Conservation (phyloP, 352 stramenopile genomes). For the Globisporangium viniferum region DNA sequence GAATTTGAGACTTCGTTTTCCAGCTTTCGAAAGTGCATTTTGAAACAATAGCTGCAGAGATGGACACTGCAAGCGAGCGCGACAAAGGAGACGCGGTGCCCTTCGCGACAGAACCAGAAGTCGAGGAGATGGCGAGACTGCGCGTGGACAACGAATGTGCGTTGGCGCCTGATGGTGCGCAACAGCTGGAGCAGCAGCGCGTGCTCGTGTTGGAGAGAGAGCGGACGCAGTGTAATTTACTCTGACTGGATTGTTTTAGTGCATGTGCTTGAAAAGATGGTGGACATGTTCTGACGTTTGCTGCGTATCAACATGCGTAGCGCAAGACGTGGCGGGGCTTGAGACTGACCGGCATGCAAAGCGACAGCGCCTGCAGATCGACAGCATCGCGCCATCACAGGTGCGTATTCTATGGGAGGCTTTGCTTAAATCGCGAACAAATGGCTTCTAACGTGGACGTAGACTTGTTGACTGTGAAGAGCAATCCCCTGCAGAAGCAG, state of each 20-base stretch:
- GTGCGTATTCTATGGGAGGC: conserved; percentile 17
- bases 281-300: background rate
- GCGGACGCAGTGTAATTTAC: conserved; percentile 28
- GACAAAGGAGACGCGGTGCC: conserved; percentile 2
- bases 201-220: conserved; percentile 30
- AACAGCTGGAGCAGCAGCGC: conserved; percentile 25
- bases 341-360: conserved; percentile 34
- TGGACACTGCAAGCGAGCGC: background rate
- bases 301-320: conserved; percentile 11
- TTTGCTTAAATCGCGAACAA: background rate
- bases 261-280: background rate
- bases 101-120: conserved; percentile 32
- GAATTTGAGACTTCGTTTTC: no score
- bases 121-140: conserved; percentile 25
- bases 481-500: conserved; percentile 44
- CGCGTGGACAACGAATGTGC: background rate
- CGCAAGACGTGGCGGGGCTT: conserved; percentile 21
- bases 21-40: no score
- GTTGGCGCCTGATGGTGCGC: conserved; percentile 1
- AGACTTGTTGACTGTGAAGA: conserved; percentile 22
- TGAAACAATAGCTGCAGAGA: background rate
- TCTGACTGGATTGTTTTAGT: background rate
- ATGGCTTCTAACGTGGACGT: background rate
- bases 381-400: conserved; percentile 57
- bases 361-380: conserved; percentile 51